phyloP scores from a whole-genome alignment of 108 stramenopile species.

The Licmophora abbreviata region DNA sequence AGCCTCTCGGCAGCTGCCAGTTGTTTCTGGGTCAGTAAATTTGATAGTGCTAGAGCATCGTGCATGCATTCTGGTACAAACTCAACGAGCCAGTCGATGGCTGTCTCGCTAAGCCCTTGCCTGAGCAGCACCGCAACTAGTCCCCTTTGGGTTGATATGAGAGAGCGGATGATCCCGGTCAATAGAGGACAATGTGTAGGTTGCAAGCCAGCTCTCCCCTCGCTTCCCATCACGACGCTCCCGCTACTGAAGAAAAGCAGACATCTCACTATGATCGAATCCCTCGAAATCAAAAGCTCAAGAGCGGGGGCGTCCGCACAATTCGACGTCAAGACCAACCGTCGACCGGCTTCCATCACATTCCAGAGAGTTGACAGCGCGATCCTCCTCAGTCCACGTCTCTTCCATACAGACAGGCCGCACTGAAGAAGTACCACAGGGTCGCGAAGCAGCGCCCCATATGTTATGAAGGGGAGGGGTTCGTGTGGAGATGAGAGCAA shows the following conservation, averaged over 20 bases:
- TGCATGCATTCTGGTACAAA: constrained; percentile 61
- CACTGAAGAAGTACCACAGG: constrained; percentile 58
- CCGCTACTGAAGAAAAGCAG: constrained; percentile 30
- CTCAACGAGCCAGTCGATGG: constrained; percentile 55
- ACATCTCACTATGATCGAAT: constrained; percentile 48
- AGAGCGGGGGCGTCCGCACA: constrained; percentile 13
- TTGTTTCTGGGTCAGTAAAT: constrained; percentile 34
- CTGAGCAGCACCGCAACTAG: constrained; percentile 47
- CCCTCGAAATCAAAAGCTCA: constrained; percentile 42
- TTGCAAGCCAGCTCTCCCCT: background rate
- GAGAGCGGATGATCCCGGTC: constrained; percentile 32
- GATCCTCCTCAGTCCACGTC: constrained; percentile 42
- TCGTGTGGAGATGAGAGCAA: constrained; percentile 32
- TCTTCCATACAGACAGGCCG: constrained; percentile 38
- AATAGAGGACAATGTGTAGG: constrained; percentile 36
- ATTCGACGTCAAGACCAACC: constrained; percentile 16
- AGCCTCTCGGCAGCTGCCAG: constrained; percentile 54
- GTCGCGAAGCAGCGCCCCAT: constrained; percentile 44
- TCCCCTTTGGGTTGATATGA: constrained; percentile 32
- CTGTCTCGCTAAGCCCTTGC: constrained; percentile 42
- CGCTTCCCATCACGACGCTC: background rate
- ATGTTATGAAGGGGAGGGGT: constrained; percentile 35
- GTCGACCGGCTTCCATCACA: constrained; percentile 39
- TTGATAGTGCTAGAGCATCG: constrained; percentile 31
- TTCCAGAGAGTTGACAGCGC: constrained; percentile 28